These are phyloP conservation scores for Lindgomyces ingoldianus DNA, from an alignment of 495 filamentous ascomycete species.

Conservation along the genomic window DNA sequence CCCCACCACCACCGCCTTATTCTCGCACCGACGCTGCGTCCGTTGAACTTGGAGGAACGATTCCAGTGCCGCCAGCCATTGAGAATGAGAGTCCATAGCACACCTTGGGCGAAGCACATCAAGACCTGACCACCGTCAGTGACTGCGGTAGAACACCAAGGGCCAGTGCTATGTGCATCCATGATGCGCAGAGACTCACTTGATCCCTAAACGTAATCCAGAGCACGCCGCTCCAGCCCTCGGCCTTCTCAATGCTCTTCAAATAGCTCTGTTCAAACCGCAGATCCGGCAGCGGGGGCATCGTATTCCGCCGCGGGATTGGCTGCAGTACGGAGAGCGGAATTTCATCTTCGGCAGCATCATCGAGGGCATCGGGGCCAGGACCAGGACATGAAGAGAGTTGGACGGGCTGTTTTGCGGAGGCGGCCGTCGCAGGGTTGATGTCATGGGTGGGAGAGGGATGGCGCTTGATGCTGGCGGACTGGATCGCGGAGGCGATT, in stretches of 20 bases:
- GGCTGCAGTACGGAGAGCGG: conserved; percentile 45
- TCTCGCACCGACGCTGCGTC: conserved; percentile 67
- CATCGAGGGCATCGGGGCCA: conserved; percentile 34
- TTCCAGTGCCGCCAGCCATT: conserved; percentile 86
- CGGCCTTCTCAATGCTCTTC: conserved; percentile 72
- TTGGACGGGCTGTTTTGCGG: conserved; percentile 41
- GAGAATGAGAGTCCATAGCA: conserved; percentile 76
- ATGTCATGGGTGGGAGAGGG: conserved; percentile 74
- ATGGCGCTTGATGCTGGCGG: conserved; percentile 68
- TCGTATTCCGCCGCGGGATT: conserved; percentile 54
- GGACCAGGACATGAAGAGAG: conserved; percentile 24
- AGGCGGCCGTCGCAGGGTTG: conserved; percentile 73
- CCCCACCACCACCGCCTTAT: conserved; percentile 87
- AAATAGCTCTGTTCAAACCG: conserved; percentile 98
- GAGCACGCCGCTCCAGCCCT: conserved; percentile 72
- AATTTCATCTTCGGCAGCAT: conserved; percentile 48
- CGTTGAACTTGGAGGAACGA: conserved; percentile 65
- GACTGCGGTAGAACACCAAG: conserved; percentile 1
- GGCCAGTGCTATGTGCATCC: conserved; percentile 13
- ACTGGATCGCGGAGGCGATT: conserved; percentile 74
- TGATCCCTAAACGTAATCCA: conserved; percentile 89
- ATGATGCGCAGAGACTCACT: conserved; percentile 50
- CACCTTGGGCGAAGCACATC: conserved; percentile 79
- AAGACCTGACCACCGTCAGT: conserved; percentile 59
- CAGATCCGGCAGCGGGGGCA: conserved; percentile 88